phyloP scores from a whole-genome alignment of 371 early-diverging fungal species.

The Apophysomyces variabilis region DNA sequence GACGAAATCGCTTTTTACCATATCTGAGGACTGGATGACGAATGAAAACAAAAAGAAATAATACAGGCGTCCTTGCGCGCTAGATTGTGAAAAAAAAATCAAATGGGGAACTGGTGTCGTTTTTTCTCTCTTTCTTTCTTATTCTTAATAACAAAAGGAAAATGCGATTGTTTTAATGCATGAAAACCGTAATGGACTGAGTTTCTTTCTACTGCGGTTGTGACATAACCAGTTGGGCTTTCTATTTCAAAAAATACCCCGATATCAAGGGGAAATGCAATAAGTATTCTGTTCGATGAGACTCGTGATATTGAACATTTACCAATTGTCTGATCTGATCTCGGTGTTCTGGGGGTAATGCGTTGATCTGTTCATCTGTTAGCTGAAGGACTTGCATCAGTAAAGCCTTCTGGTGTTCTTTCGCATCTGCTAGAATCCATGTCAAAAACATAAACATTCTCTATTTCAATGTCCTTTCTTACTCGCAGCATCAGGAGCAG shows the following conservation, averaged over 20 bases:
- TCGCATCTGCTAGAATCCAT: conserved; percentile 27
- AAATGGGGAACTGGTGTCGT: background rate
- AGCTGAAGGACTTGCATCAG: conserved; percentile 59
- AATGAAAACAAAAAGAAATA: no score
- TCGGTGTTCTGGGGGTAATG: conserved; percentile 55
- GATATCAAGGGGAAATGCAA: no score
- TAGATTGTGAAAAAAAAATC: background rate
- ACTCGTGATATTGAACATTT: conserved; percentile 16
- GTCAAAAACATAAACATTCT: background rate
- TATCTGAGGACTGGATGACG: no score
- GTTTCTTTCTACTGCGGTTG: conserved; percentile 1
- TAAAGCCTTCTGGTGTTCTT: conserved; percentile 54
- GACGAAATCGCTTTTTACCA: no score
- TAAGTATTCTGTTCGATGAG: background rate
- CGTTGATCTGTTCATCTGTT: conserved; percentile 59
- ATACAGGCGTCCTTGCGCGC: no score
- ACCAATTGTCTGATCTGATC: conserved; percentile 60
- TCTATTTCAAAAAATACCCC: background rate
- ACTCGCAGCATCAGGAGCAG: conserved; percentile 13
- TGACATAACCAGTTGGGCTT: conserved; percentile 7
- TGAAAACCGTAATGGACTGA: background rate
- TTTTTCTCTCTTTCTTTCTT: background rate
- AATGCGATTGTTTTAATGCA: background rate
- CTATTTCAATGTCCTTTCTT: background rate
- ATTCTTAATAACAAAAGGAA: background rate